Evolutionary conservation across 257 asterid species (phyloP).

Genomic region (Salvia splendens): DNA sequence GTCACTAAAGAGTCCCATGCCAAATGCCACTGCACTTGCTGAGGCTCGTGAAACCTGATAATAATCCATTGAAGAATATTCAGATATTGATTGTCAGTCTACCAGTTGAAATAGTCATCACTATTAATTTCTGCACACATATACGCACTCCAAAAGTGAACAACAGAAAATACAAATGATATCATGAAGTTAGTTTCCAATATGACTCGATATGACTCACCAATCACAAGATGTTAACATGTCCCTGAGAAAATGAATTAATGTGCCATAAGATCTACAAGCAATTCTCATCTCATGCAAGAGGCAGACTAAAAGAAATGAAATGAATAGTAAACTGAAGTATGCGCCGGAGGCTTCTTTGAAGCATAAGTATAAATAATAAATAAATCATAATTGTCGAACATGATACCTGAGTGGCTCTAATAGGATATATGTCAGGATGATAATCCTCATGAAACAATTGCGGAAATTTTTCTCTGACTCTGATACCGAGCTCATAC

Average conservation of each 20-base stretch:
- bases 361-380: constrained; percentile 11
- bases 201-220: constrained; percentile 11
- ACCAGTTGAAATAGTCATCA: constrained; percentile 12
- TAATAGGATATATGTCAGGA: constrained; percentile 83
- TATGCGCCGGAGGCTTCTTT: not conserved
- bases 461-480: constrained; percentile 63
- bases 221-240: constrained; percentile 20
- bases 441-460: constrained; percentile 78
- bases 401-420: constrained; percentile 97
- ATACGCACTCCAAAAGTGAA: not conserved
- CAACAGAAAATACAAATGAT: constrained; percentile 16
- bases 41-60: constrained; percentile 87
- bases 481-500: constrained; percentile 81
- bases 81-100: constrained; percentile 19
- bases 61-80: constrained; percentile 28
- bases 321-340: constrained; percentile 21
- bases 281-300: constrained; percentile 17
- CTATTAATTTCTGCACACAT: not conserved
- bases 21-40: constrained; percentile 97
- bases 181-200: constrained; percentile 13
- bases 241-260: not conserved
- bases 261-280: not conserved
- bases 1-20: constrained; percentile 88
- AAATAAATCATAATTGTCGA: constrained; percentile 23
- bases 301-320: constrained; percentile 21